phyloP scores from a whole-genome alignment of 2,329 filamentous ascomycete genomes.

The Berkeleyomyces basicola region DNA sequence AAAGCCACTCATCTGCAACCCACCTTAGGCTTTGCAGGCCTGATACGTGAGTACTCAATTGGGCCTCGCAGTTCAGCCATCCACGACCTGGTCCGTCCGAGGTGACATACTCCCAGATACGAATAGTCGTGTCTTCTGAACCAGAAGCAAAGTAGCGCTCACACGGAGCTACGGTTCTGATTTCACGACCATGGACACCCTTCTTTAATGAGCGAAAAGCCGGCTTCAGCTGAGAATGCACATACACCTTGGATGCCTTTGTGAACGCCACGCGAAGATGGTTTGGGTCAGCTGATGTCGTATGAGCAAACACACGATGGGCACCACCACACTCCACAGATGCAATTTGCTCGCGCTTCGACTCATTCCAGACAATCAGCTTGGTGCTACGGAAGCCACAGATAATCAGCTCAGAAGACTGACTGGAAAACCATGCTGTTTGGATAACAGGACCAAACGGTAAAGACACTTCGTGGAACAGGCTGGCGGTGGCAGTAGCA shows the following conservation, averaged over 20 bases:
- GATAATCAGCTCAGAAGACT: slow-evolving; percentile 42
- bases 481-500: slow-evolving; percentile 16
- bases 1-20: slow-evolving; percentile 54
- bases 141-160: slow-evolving; percentile 40
- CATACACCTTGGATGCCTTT: slow-evolving; percentile 39
- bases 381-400: slow-evolving; percentile 67
- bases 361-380: slow-evolving; percentile 72
- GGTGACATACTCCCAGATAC: slow-evolving; percentile 43
- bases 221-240: slow-evolving; percentile 27
- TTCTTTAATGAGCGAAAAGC: slow-evolving; percentile 19
- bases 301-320: slow-evolving; percentile 56
- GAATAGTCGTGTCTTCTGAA: slow-evolving; percentile 58
- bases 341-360: slow-evolving; percentile 49
- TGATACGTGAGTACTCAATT: slow-evolving; percentile 61
- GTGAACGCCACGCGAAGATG: slow-evolving; percentile 52
- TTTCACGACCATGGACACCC: slow-evolving; percentile 77
- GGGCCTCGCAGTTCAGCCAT: slow-evolving; percentile 36
- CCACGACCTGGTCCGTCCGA: slow-evolving; percentile 10
- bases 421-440: slow-evolving; percentile 41
- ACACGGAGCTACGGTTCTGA: slow-evolving; percentile 34
- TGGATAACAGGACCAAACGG: slow-evolving; percentile 65
- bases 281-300: slow-evolving; percentile 14
- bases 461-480: slow-evolving; percentile 51
- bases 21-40: slow-evolving; percentile 72
- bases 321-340: slow-evolving; percentile 69